Percentiles rank a stretch among this genome's conserved stretches.
These are phyloP conservation scores for Leishmania tarentolae DNA, from an alignment of 208 protist species.

Conservation along the genomic window DNA sequence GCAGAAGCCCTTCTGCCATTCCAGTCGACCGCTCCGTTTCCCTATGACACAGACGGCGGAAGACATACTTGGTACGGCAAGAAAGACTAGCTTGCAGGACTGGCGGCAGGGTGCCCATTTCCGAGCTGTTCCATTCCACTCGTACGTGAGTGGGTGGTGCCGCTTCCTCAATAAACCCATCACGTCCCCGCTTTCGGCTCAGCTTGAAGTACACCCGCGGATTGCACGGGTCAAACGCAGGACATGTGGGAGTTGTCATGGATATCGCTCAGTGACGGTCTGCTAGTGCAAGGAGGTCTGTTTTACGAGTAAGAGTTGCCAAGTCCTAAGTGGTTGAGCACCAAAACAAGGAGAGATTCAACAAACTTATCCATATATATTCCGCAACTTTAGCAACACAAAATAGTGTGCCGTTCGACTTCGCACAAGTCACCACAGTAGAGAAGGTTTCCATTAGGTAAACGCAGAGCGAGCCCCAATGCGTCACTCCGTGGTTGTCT, in stretches of 20 bases:
- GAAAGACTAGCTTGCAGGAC: slow-evolving; percentile 17
- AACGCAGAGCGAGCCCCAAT: not conserved
- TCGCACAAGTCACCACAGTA: not conserved
- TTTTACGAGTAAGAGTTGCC: not conserved
- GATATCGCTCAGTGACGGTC: too few species aligned
- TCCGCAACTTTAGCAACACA: too few species aligned
- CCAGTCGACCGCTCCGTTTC: not conserved
- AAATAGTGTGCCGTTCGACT: too few species aligned
- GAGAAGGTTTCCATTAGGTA: not conserved
- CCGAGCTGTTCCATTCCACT: slow-evolving; percentile 29
- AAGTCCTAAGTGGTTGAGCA: not conserved
- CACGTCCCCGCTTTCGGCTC: slow-evolving; percentile 21
- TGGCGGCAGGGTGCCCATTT: slow-evolving; percentile 30
- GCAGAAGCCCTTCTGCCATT: not conserved
- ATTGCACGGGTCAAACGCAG: not conserved
- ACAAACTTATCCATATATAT: not conserved
- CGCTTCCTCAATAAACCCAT: slow-evolving; percentile 17
- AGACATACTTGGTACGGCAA: slow-evolving; percentile 18
- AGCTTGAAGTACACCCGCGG: slow-evolving; percentile 29
- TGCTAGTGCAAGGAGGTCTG: not conserved
- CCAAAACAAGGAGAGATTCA: not conserved
- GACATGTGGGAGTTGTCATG: not conserved
- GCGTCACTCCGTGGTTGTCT: not conserved
- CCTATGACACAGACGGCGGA: slow-evolving; percentile 17
- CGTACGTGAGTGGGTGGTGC: slow-evolving; percentile 27